Percentiles rank a stretch among this genome's conserved stretches.
Conservation (phyloP, 176 grass and related monocot species). For the Bothriochloa decipiens region DNA sequence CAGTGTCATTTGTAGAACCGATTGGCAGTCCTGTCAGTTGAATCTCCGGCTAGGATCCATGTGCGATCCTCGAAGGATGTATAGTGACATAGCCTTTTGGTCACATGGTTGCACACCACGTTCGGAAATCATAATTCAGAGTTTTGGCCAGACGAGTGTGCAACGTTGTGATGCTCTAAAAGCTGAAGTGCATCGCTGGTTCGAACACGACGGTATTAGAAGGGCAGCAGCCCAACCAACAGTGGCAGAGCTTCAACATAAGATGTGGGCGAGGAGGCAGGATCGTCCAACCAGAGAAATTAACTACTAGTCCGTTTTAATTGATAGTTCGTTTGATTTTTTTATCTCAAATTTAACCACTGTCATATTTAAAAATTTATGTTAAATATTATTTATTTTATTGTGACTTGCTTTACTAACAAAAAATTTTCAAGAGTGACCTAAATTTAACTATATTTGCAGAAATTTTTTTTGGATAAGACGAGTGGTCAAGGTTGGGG, state of each 20-base stretch:
- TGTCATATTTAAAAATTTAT: too few species aligned
- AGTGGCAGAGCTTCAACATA: not conserved
- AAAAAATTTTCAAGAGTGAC: too few species aligned
- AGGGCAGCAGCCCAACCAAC: not conserved
- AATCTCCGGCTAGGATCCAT: constrained; percentile 32
- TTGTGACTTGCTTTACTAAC: too few species aligned
- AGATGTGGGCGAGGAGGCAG: too few species aligned
- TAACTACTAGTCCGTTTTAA: too few species aligned
- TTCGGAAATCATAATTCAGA: not conserved
- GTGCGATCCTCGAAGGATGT: constrained; percentile 12
- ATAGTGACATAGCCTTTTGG: not conserved
- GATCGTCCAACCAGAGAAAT: too few species aligned
- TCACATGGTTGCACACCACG: constrained; percentile 1
- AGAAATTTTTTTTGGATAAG: too few species aligned
- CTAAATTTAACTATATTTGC: too few species aligned
- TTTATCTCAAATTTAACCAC: too few species aligned
- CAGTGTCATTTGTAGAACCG: constrained; percentile 10
- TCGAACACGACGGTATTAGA: not conserved
- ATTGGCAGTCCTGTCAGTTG: constrained; percentile 39
- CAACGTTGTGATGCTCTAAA: constrained; percentile 1
- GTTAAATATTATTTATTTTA: too few species aligned
- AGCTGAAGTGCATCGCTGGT: not conserved
- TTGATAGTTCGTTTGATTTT: too few species aligned
- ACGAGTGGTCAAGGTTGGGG: too few species aligned
- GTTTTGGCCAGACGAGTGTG: constrained; percentile 1